A percentile compares a stretch with the other conserved stretches of the same genome.
These are phyloP conservation scores for Pleurostoma richardsiae DNA, from an alignment of 2,329 filamentous ascomycete genomes.

Conservation along the genomic window DNA sequence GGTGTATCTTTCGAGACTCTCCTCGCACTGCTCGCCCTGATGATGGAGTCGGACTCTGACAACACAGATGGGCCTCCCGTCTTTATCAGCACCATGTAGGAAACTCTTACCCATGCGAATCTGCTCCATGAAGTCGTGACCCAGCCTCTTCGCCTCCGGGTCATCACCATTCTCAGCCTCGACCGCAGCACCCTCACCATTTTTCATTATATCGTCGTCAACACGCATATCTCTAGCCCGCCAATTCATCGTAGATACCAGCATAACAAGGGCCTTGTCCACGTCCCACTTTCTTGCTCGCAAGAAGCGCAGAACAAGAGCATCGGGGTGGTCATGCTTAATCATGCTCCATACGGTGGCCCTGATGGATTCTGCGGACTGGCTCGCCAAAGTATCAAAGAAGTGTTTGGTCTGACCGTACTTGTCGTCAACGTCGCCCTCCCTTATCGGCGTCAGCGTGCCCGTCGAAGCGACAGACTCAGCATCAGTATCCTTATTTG, in stretches of 20 bases:
- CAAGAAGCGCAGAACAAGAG: constrained; percentile 74
- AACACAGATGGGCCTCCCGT: constrained; percentile 79
- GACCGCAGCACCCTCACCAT: constrained; percentile 66
- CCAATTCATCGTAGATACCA: constrained; percentile 93
- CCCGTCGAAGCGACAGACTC: constrained; percentile 29
- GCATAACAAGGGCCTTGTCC: constrained; percentile 87
- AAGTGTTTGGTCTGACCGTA: constrained; percentile 87
- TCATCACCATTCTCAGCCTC: constrained; percentile 54
- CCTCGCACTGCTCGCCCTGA: constrained; percentile 75
- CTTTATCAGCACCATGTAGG: constrained; percentile 80
- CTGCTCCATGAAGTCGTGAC: constrained; percentile 76
- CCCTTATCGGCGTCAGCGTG: constrained; percentile 32
- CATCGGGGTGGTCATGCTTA: constrained; percentile 92
- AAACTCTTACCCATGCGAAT: constrained; percentile 90
- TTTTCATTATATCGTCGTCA: constrained; percentile 79
- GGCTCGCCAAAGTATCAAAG: constrained; percentile 71
- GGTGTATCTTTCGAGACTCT: constrained; percentile 81
- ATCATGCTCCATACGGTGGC: constrained; percentile 87
- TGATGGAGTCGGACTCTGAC: constrained; percentile 79
- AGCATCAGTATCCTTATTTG: constrained; percentile 49
- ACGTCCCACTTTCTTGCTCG: constrained; percentile 95
- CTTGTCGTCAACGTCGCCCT: constrained; percentile 71
- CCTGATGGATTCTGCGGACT: constrained; percentile 73
- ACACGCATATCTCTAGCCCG: constrained; percentile 77
- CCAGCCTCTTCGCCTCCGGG: constrained; percentile 57